Conservation (phyloP, 257 asterid species). For the Anisodus tanguticus region DNA sequence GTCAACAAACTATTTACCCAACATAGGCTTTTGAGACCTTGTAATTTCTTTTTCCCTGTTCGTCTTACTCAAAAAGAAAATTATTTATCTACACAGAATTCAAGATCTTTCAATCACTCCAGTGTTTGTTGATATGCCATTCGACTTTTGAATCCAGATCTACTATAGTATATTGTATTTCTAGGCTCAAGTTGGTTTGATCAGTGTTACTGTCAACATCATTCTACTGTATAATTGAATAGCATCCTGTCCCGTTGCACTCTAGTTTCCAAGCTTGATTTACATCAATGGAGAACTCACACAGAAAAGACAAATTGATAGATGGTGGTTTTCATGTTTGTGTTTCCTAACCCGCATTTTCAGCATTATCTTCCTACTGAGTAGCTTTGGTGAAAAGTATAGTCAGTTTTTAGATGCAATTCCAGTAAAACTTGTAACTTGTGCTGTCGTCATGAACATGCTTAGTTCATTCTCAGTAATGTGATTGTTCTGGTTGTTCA, state of each 20-base stretch:
- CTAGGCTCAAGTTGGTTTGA: too few species aligned
- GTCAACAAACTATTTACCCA: background rate
- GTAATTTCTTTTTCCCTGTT: background rate
- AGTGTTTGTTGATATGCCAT: background rate
- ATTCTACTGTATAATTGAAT: background rate
- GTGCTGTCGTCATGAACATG: background rate
- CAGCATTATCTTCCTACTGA: background rate
- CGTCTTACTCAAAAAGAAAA: background rate
- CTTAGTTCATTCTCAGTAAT: background rate
- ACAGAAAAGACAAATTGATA: background rate
- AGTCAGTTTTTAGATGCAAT: background rate
- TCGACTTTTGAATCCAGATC: background rate
- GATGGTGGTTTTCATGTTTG: background rate
- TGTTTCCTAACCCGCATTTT: background rate
- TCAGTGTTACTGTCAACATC: too few species aligned
- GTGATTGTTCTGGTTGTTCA: background rate
- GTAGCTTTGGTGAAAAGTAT: background rate
- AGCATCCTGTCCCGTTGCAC: background rate
- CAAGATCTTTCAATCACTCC: background rate
- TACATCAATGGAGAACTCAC: too few species aligned
- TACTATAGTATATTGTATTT: too few species aligned
- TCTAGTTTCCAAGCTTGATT: constrained; percentile 10
- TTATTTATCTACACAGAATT: background rate
- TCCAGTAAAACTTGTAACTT: background rate
- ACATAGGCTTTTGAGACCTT: background rate